Conservation (phyloP, 2,329 filamentous ascomycete genomes). For the Periconia digitata region DNA sequence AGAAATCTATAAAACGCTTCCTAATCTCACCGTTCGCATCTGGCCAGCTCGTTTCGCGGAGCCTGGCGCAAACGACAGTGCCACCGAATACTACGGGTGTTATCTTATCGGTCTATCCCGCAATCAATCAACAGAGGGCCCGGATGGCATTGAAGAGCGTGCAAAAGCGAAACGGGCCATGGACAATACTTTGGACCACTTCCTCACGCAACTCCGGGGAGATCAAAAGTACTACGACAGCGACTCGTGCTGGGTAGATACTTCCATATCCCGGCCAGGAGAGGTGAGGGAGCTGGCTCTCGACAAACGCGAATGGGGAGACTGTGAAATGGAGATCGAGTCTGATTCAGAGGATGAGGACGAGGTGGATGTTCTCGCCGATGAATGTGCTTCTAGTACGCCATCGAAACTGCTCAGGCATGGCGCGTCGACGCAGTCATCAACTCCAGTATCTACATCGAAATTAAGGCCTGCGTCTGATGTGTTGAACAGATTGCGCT, state of each 20-base stretch:
- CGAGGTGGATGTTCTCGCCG: conserved; percentile 18
- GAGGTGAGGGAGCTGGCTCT: conserved; percentile 46
- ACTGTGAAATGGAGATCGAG: conserved; percentile 48
- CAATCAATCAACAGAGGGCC: not conserved
- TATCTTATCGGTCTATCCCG: conserved; percentile 62
- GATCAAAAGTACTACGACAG: conserved; percentile 42
- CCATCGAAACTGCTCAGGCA: conserved; percentile 21
- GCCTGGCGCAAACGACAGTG: conserved; percentile 16
- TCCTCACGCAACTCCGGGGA: conserved; percentile 36
- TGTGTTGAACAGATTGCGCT: conserved; percentile 53
- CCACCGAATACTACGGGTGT: conserved; percentile 57
- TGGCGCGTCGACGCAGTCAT: conserved; percentile 14
- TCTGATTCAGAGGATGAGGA: conserved; percentile 42
- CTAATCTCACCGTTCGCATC: conserved; percentile 57
- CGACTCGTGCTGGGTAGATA: conserved; percentile 37
- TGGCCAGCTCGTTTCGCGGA: conserved; percentile 63
- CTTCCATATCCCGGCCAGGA: conserved; percentile 30
- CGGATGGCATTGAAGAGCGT: conserved; percentile 39
- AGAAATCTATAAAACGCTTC: conserved; percentile 60
- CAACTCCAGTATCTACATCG: conserved; percentile 21
- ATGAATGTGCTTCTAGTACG: conserved; percentile 8
- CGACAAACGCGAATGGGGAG: conserved; percentile 55
- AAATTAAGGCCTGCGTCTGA: conserved; percentile 45
- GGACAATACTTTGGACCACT: conserved; percentile 35
- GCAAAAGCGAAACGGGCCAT: conserved; percentile 50